Conservation (phyloP, 2,329 filamentous ascomycete species). For the Chalara sp. region DNA sequence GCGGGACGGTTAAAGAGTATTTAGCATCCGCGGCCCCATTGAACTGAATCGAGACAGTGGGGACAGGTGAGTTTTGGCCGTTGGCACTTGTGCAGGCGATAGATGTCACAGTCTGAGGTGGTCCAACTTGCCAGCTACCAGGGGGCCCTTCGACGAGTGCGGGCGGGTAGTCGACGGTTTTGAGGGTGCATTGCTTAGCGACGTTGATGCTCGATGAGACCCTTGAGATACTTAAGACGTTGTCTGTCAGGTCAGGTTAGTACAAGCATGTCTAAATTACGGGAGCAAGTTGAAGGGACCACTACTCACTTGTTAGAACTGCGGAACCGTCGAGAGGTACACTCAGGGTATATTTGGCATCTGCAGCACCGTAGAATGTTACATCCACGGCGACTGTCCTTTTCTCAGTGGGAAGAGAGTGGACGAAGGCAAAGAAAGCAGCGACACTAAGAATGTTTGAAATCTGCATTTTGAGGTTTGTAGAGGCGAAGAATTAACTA, state of each 20-base stretch:
- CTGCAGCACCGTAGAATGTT: constrained; percentile 20
- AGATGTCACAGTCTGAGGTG: constrained; percentile 18
- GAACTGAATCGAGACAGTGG: constrained; percentile 17
- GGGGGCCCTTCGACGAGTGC: constrained; percentile 16
- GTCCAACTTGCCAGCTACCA: constrained; percentile 18
- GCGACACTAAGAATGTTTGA: constrained; percentile 10
- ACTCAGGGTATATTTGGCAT: constrained; percentile 14
- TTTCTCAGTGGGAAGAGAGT: constrained; percentile 10
- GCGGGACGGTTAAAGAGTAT: constrained; percentile 16
- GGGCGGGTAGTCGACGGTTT: constrained; percentile 18
- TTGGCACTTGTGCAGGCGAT: constrained; percentile 12
- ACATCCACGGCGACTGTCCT: constrained; percentile 4
- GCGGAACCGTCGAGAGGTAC: constrained; percentile 15
- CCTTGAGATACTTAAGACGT: constrained; percentile 19
- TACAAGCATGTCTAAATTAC: background rate
- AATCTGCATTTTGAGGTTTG: constrained; percentile 15
- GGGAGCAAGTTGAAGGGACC: background rate
- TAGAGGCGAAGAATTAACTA: background rate
- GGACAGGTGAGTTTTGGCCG: background rate
- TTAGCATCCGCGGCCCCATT: constrained; percentile 19
- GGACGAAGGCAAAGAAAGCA: constrained; percentile 11
- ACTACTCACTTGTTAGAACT: constrained; percentile 9
- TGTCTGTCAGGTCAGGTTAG: constrained; percentile 12
- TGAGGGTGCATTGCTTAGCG: constrained; percentile 13
- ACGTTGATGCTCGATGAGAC: constrained; percentile 14